Evolutionary conservation across 495 filamentous ascomycete genomes (phyloP), one percentile per base, ranked within the genome.

Genomic region (Neurospora pannonica): DNA sequence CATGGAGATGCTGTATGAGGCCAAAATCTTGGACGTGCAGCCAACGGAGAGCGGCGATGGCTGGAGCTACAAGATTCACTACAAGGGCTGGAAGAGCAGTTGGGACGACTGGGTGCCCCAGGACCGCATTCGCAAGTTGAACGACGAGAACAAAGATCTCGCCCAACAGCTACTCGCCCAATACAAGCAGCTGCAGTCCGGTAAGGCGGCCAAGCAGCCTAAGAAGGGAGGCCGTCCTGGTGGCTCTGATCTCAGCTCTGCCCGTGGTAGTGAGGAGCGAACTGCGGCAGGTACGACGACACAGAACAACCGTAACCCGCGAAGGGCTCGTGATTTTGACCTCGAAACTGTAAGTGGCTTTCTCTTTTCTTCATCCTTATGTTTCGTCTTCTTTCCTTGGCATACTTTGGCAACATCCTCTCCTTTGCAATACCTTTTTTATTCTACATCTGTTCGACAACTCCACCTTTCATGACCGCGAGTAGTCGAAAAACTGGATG

Each of bases 31-130:
- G 42, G 95, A 98, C 60, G 87, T 90, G 71, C 87, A 88, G 67
- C 86, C 92, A 54, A 84, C 86, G 13, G 89, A 86, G 82, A 90
- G 90, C 82, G 92, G 92, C 78, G 93, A 91, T 69, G 87, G 90
- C 54, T 92, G 88, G 74, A 89, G 92, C 79, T 99, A 96, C 81
- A 92, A 92, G 75, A 94, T 99, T 70, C 96, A 99, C 82, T 99
- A 99, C 84, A 98, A 98, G 82, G 96, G 96, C 75, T 98, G 96
- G 96, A 99, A 99, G 84, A 93, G 93, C 80, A 97, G 94, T 90
- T 99, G 96, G 96, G 96, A 99, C 85, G 96, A 99, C 86, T 98
- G 95, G 94, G 96, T 98, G 46, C 90, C 93, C 10, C 90, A 95
- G 81, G 96, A 98, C 81, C 94, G 96, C 72, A 90, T 99, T 17